Evolutionary conservation across 495 filamentous ascomycete species (phyloP).

Genomic region (Xylaria flabelliformis): DNA sequence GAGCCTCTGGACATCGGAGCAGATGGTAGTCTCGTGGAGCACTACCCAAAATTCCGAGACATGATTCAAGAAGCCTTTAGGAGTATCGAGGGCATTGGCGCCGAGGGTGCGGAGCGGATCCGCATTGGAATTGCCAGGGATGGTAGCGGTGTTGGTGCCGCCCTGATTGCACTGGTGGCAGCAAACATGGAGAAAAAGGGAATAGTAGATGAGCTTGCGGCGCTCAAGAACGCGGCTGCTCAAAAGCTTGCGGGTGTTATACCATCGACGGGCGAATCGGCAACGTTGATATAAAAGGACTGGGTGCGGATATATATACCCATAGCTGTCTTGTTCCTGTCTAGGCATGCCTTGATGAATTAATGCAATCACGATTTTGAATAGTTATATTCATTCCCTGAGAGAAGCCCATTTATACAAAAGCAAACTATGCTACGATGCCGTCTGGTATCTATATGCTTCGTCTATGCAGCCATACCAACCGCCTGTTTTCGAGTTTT

Average conservation of each 20-base stretch:
- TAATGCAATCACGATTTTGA: constrained; percentile 35
- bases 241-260: constrained; percentile 30
- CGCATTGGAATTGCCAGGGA: constrained; percentile 94
- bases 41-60: constrained; percentile 86
- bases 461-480: background rate
- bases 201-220: constrained; percentile 32
- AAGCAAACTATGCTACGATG: background rate
- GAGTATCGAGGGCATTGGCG: constrained; percentile 73
- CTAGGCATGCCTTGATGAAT: constrained; percentile 33
- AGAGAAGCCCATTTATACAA: background rate
- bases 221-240: constrained; percentile 31
- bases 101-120: constrained; percentile 75
- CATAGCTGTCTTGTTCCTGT: background rate
- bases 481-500: background rate
- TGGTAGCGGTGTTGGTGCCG: constrained; percentile 89
- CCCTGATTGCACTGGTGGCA: constrained; percentile 82
- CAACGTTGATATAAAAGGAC: constrained; percentile 36
- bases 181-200: constrained; percentile 56
- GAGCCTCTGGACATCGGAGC: constrained; percentile 87
- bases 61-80: constrained; percentile 78
- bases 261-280: constrained; percentile 32
- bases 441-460: constrained; percentile 7
- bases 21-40: constrained; percentile 88
- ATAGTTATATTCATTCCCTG: constrained; percentile 9
- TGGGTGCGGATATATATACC: constrained; percentile 7